Evolutionary conservation across 768 basidiomycete genomes (phyloP), one percentile per base, ranked within the genome.

Genomic region (Xerocomus spinulosus): DNA sequence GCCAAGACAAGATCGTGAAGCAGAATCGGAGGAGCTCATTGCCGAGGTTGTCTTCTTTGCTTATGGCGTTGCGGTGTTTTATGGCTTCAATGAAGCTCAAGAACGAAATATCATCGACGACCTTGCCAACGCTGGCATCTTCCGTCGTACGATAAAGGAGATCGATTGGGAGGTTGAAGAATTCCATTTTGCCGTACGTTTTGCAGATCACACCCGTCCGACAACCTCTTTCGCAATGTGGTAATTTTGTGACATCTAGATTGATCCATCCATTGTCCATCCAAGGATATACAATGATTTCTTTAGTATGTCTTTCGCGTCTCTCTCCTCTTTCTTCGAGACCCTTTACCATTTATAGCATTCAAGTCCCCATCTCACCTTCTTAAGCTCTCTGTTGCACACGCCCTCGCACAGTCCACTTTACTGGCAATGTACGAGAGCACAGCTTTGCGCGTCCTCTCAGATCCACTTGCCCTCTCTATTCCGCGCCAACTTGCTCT

Each of bases 231-330:
- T 9, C 10, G 30, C 8, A 24, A 28, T 29, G 34, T 35, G 35
- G 12, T 53, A 40, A 32, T 35, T 8, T 44, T 21, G 13, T 20
- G 12, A 5, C 32, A 20, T 33, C 2, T 51, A 89, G 89, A 87
- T 92, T 60, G 93, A 97, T 59, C 78, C 86, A 3, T 69, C 82
- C 45, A 91, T 93, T 9, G 75, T 80, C 1, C 92, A 86, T 57
- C 94, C 93, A 14, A 80, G 93, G 38, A 93, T 97, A 54, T 96
- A 90, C 70, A 95, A 97, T 52, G 93, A 95, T 66, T 90, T 94
- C 70, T 95, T 94, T 70, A 93, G 92, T 93, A 60, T 56, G 86
- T 74, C 9, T 23, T 24, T 44, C n/a, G 32, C 9, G 25, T 42
- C 21, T 29, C 17, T 20, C 25, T 18, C 26, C 17, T 20, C 25